phyloP scores from a whole-genome alignment of 2,329 filamentous ascomycete genomes.

The Waltergamsia citrina region DNA sequence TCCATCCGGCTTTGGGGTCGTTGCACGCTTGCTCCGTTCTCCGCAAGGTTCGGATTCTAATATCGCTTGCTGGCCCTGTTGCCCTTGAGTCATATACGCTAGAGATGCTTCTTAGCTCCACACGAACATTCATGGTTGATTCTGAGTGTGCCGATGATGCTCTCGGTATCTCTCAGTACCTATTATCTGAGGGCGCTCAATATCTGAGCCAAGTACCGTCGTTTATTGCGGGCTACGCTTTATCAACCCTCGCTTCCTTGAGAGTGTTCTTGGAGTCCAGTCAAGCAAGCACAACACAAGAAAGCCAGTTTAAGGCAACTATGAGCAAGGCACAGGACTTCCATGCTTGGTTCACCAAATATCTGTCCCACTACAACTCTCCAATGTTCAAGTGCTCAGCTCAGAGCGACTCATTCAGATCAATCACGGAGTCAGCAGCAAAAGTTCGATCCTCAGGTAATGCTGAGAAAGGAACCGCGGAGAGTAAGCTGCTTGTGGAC shows the following conservation, averaged over 20 bases:
- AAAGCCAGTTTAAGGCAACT: constrained; percentile 70
- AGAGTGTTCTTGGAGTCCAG: constrained; percentile 65
- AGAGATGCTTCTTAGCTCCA: constrained; percentile 79
- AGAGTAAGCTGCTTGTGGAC: constrained; percentile 70
- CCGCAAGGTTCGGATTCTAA: constrained; percentile 72
- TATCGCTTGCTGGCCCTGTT: constrained; percentile 65
- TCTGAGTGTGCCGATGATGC: constrained; percentile 85
- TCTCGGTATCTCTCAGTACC: constrained; percentile 76
- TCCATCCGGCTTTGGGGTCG: constrained; percentile 76
- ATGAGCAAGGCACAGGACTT: constrained; percentile 69
- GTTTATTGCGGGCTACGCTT: constrained; percentile 71
- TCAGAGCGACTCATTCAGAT: constrained; percentile 49
- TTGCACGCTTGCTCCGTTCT: constrained; percentile 80
- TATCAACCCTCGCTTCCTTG: constrained; percentile 73
- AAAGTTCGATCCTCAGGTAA: constrained; percentile 60
- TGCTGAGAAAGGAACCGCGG: constrained; percentile 58
- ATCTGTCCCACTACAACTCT: constrained; percentile 54
- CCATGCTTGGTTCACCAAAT: constrained; percentile 67
- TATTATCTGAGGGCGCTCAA: constrained; percentile 57
- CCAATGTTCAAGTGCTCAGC: constrained; percentile 35
- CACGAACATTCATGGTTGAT: constrained; percentile 71
- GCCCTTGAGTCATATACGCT: constrained; percentile 74
- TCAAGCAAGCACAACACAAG: constrained; percentile 74
- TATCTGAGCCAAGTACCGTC: constrained; percentile 59
- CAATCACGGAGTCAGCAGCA: constrained; percentile 60